Conservation (phyloP, 164 flowering plant species). For the Umbellularia californica region DNA sequence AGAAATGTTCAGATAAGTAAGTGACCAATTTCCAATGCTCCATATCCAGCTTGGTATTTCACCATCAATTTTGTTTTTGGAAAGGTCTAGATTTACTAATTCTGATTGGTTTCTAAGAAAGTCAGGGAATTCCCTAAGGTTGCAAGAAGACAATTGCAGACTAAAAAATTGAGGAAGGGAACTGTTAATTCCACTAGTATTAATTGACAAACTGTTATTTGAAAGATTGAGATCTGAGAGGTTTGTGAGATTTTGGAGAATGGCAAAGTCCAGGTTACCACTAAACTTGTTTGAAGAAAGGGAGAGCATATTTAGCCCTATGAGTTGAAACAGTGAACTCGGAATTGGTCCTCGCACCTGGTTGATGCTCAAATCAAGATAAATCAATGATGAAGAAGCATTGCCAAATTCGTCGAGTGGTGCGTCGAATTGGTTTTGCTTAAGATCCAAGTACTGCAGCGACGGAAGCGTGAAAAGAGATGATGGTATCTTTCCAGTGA, state of each 20-base stretch:
- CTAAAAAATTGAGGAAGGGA: not conserved
- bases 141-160: not conserved
- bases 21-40: constrained; percentile 11
- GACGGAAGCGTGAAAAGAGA: constrained; percentile 35
- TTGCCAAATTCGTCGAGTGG: not conserved
- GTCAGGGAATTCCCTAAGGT: not conserved
- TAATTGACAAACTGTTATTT: not conserved
- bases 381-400: not conserved
- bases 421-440: constrained; percentile 24
- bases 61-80: constrained; percentile 22
- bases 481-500: constrained; percentile 38
- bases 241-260: not conserved
- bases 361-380: not conserved
- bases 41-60: constrained; percentile 46
- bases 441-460: constrained; percentile 24
- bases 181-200: not conserved
- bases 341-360: not conserved
- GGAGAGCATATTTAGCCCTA: not conserved
- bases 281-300: not conserved
- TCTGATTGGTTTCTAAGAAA: not conserved
- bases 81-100: constrained; percentile 4
- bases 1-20: constrained; percentile 34
- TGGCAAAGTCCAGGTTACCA: not conserved
- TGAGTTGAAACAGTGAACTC: not conserved
- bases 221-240: not conserved